Base-by-base conservation (phyloP, 352 stramenopile species). In the Globisporangium parvum region DNA sequence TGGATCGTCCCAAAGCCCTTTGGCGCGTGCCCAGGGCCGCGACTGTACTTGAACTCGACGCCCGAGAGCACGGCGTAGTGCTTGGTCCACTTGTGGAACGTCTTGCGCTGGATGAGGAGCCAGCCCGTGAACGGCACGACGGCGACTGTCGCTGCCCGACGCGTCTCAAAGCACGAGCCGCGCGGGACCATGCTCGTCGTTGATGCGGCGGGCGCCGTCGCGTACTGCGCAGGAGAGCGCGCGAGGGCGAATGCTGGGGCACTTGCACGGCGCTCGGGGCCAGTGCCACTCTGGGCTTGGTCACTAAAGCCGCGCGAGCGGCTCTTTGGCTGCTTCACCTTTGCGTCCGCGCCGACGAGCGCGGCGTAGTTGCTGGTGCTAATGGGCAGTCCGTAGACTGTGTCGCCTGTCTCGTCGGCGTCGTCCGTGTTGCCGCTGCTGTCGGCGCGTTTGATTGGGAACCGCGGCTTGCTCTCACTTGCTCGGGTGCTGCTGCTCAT, bases 31-130 rank as follows among this genome's bases (percentile, higher is more conserved):
- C 82, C 82, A 1, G 67, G 67, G 1, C 73, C 79, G 26, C 80
- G 75, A 56, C 74, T 82, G 73, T 85, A 91, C 58, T 84, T 83
- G 50, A 93, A 90, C 41, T 93, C 80, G 3, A 79, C 57, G 0
- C 82, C 82, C 0, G 82, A 87, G 2, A 91, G 62, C 47, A 87
- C 76, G 0, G 78, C 82, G 49, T 81, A 88, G 49, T 85, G 85
- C 11, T 71, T 70, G 54, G 89, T 90, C 82, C 82, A 93, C 53
- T 62, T 49, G 53, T 73, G 82, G 31, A 90, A 74, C 14, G 74
- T 77, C n/a, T 65, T 66, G 59, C 66, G 67, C 54, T 86, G 73
- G 45, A 89, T 75, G 52, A 75, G 81, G 11, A 93, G 60, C 77
- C 78, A 91, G 8, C 76, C 78, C n/a, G 70, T 73, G 55, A 78